Conservation (phyloP, 2,329 filamentous ascomycete species). For the Aspergillus jensenii region DNA sequence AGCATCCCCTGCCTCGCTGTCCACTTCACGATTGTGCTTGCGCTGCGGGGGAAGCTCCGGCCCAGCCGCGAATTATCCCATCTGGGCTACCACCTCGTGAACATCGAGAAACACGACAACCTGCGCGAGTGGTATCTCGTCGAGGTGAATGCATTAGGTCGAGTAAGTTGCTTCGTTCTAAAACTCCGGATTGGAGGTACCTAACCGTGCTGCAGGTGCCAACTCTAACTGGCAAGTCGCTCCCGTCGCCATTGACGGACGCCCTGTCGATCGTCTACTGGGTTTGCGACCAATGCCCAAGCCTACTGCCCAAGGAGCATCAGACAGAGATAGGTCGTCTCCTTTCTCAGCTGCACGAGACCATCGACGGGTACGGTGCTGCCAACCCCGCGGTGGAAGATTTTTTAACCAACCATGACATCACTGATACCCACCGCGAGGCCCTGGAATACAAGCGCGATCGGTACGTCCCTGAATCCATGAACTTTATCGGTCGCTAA, state of each 20-base stretch:
- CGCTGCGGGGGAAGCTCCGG: constrained; percentile 9
- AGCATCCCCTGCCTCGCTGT: constrained; percentile 9
- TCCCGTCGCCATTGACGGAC: constrained; percentile 10
- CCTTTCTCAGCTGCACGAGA: constrained; percentile 9
- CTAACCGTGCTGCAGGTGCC: constrained; percentile 9
- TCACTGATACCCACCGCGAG: constrained; percentile 8
- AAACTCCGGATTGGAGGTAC: neutral
- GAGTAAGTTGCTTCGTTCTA: neutral
- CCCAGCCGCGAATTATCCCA: constrained; percentile 6
- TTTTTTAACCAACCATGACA: constrained; percentile 10
- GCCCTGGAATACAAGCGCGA: constrained; percentile 13
- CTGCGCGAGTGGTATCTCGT: constrained; percentile 10
- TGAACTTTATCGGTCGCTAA: neutral
- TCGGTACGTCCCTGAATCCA: constrained; percentile 5
- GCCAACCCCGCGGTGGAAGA: constrained; percentile 13
- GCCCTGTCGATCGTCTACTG: constrained; percentile 12
- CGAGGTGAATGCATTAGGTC: constrained; percentile 7
- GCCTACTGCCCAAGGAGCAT: constrained; percentile 8
- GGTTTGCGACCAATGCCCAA: constrained; percentile 12
- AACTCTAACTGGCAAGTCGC: constrained; percentile 5
- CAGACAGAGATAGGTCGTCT: constrained; percentile 6
- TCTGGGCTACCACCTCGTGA: constrained; percentile 9
- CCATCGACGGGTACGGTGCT: neutral
- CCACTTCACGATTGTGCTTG: constrained; percentile 11
- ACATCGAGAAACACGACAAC: constrained; percentile 11